A percentile compares a stretch with the other conserved stretches of the same genome.
Conservation (phyloP, 2,329 filamentous ascomycete species). For the Colletotrichum falcatum region DNA sequence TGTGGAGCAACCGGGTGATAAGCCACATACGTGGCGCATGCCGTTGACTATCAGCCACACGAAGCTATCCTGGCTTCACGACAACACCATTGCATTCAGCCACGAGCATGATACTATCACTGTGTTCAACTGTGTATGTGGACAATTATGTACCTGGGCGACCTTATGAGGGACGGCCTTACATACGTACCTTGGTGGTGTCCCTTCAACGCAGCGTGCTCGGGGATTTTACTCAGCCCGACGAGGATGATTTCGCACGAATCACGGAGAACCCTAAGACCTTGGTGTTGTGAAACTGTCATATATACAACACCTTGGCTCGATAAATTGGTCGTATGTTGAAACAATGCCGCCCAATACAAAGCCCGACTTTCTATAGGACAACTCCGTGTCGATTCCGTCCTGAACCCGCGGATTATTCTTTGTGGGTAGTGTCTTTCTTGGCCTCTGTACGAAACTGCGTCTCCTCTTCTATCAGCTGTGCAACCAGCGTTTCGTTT, state of each 20-base stretch:
- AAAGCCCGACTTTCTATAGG: neutral
- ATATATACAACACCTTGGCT: neutral
- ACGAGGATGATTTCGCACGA: constrained; percentile 25
- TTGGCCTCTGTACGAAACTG: constrained; percentile 35
- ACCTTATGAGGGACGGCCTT: too few relatives aligned
- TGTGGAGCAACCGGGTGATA: too few relatives aligned
- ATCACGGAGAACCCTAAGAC: neutral
- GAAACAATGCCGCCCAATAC: neutral
- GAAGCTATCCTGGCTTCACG: too few relatives aligned
- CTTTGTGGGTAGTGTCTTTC: constrained; percentile 28
- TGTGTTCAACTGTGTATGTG: too few relatives aligned
- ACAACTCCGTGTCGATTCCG: neutral
- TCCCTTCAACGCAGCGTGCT: constrained; percentile 1
- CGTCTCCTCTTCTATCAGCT: constrained; percentile 29
- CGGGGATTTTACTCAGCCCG: neutral
- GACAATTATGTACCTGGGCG: too few relatives aligned
- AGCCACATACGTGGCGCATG: too few relatives aligned
- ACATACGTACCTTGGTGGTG: too few relatives aligned
- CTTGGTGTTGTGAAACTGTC: constrained; percentile 3
- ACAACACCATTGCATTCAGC: too few relatives aligned
- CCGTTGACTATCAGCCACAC: too few relatives aligned
- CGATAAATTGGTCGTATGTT: neutral
- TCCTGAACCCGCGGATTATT: neutral
- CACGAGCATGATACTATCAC: too few relatives aligned
- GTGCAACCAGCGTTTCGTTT: constrained; percentile 32